Conservation (phyloP, 305 asterid genomes). For the Fraxinus floribunda region DNA sequence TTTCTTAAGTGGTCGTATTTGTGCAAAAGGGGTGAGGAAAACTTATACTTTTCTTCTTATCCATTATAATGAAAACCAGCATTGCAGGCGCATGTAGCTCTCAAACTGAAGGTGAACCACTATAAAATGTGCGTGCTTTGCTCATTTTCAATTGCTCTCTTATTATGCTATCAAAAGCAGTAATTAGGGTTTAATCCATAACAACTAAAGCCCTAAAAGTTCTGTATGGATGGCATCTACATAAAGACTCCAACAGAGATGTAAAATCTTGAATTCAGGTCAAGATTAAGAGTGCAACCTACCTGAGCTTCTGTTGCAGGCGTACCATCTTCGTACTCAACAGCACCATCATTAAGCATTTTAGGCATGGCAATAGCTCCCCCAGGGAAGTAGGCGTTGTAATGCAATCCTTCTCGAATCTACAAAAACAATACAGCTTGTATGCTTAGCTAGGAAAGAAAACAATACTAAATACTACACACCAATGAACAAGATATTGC, state of each 20-base stretch:
- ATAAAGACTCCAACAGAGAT: background rate
- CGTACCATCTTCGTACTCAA: constrained; percentile 83
- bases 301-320: constrained; percentile 91
- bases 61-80: background rate
- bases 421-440: constrained; percentile 26
- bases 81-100: background rate
- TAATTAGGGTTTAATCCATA: background rate
- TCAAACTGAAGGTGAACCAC: background rate
- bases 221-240: background rate
- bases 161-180: background rate
- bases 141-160: background rate
- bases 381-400: constrained; percentile 88
- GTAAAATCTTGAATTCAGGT: background rate
- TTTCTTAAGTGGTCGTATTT: background rate
- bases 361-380: constrained; percentile 97
- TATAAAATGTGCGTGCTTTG: background rate
- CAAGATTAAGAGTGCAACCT: constrained; percentile 3
- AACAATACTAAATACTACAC: background rate
- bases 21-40: background rate
- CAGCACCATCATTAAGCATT: constrained; percentile 90
- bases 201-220: background rate
- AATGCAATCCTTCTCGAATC: constrained; percentile 87
- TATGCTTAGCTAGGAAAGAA: constrained; percentile 19
- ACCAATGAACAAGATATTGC: background rate
- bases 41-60: too few species aligned